Base-by-base conservation (phyloP, 2,329 filamentous ascomycete species). In the Rugonectria rugulosa region DNA sequence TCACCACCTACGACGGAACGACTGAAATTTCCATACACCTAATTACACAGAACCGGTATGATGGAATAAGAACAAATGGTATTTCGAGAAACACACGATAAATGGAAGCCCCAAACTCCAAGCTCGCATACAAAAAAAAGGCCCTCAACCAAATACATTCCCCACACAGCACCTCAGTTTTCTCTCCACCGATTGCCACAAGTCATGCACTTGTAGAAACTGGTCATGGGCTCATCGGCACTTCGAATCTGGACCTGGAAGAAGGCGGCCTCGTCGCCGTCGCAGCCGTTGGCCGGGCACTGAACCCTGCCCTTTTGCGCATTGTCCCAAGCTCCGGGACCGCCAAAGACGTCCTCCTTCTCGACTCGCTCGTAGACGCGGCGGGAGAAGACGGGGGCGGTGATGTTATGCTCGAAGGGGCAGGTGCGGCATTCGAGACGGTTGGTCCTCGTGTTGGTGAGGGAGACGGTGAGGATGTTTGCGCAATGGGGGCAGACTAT, bases 191-290 rank as follows among this genome's bases (percentile, higher is more conserved):
- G 77, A 59, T 84, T 77, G 20, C 81, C 83, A 65, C 87, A 90
- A 11, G 80, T 80, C 84, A 88, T 89, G 69, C 87, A 90, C 85
- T 92, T 95, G 77, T 89, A 96, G 76, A 98, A 98, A 57, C 88
- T 94, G 64, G 95, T 99, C 90, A 97, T 97, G 57, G 95, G 95
- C 81, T 99, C 95, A 77, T 99, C 95, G 47, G 95, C 95, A 80
- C 92, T 96, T 66, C 95, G 88, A 77, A 98, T 98, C 82, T 99
- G 95, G 66, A 98, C 87, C 81, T 97, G 92, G 80, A 93, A 96
- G 79, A 94, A 98, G 61, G 93, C 96, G 4, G 95, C 95, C 78
- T 92, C 87, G 57, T 86, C 83, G 60, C 92, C 92, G 69, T 90
- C 83, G 79, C 95, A 99, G 53, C 82, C 82, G 34, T 92, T 87